These are phyloP conservation scores for Lagerstroemia speciosa DNA, from an alignment of 345 rosid genomes.

Conservation along the genomic window DNA sequence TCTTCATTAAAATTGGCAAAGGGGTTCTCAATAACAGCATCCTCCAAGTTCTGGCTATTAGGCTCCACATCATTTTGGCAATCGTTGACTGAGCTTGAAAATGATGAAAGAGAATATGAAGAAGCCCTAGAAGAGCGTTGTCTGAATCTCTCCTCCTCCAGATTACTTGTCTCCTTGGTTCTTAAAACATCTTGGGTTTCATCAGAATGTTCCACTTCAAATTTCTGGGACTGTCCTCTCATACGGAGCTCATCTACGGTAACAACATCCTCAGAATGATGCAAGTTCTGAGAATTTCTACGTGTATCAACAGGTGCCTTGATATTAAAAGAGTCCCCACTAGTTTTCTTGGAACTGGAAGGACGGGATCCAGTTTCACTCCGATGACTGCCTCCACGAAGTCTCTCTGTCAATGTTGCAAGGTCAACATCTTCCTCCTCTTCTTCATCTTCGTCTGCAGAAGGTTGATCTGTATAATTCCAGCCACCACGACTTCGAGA, in stretches of 20 bases:
- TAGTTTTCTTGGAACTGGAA: constrained; percentile 25
- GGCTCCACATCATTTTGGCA: constrained; percentile 24
- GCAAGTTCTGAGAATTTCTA: constrained; percentile 39
- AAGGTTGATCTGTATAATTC: constrained; percentile 1
- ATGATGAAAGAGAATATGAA: constrained; percentile 34
- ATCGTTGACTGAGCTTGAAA: constrained; percentile 25
- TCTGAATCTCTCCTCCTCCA: constrained; percentile 4
- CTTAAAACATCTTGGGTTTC: constrained; percentile 4
- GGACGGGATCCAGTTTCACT: constrained; percentile 13
- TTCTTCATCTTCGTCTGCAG: constrained; percentile 14
- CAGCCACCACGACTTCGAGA: not conserved
- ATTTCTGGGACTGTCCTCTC: constrained; percentile 30
- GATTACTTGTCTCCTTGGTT: constrained; percentile 2
- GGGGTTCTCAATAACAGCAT: constrained; percentile 29
- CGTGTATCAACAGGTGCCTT: constrained; percentile 15
- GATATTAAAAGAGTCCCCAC: constrained; percentile 19
- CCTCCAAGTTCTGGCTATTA: constrained; percentile 9
- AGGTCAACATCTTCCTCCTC: constrained; percentile 18
- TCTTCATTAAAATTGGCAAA: constrained; percentile 30
- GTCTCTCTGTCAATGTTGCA: constrained; percentile 19
- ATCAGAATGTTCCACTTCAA: constrained; percentile 20
- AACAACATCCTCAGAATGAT: constrained; percentile 20
- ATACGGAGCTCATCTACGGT: constrained; percentile 21
- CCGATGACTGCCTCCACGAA: constrained; percentile 17
- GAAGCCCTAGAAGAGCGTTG: constrained; percentile 11